Evolutionary conservation across 2,329 filamentous ascomycete genomes (phyloP).

Genomic region (Fusarium robinianum): DNA sequence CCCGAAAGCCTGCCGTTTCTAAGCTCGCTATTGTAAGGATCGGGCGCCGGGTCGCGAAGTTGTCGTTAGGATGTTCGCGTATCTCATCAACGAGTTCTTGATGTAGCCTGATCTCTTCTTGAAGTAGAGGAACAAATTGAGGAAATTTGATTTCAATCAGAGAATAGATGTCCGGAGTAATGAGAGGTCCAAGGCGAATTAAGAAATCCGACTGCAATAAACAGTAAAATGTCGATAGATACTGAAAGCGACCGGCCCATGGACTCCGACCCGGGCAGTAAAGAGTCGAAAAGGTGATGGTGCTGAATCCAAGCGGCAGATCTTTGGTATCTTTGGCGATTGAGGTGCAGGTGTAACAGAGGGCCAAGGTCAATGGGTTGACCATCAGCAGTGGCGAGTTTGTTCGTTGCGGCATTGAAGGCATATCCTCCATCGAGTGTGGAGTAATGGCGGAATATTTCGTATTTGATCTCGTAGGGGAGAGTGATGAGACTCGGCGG

Average conservation of each 20-base stretch:
- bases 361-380: slow-evolving; percentile 3
- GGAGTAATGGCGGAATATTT: slow-evolving; percentile 1
- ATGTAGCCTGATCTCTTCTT: no score
- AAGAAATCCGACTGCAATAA: not conserved
- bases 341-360: slow-evolving; percentile 1
- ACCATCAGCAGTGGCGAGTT: not conserved
- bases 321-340: slow-evolving; percentile 1
- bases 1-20: no score
- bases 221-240: not conserved
- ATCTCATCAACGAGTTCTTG: no score
- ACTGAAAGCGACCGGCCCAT: slow-evolving; percentile 3
- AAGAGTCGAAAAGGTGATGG: slow-evolving; percentile 2
- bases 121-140: not conserved
- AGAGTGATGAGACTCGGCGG: not conserved
- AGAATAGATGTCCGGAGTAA: not conserved
- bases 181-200: not conserved
- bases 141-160: not conserved
- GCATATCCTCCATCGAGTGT: slow-evolving; percentile 3
- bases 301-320: not conserved
- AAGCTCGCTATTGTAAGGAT: no score
- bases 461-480: not conserved
- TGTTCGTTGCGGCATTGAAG: not conserved
- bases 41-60: no score
- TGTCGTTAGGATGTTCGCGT: no score
- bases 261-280: not conserved